Percentiles rank a stretch among this genome's conserved stretches.
Conservation (phyloP, 2,329 filamentous ascomycete species). For the Verticillium isaacii region DNA sequence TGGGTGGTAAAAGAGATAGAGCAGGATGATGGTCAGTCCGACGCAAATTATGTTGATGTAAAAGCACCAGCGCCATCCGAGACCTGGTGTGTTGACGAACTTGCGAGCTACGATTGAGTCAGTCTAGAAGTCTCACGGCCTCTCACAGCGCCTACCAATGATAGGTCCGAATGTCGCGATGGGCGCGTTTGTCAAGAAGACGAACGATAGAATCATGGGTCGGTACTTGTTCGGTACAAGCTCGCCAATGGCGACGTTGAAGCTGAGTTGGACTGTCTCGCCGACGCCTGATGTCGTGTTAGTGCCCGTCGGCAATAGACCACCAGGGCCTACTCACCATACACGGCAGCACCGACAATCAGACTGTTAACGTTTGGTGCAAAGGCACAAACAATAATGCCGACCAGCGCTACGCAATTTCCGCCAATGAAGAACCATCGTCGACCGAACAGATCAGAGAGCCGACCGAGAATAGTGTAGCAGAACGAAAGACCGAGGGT, state of each 20-base stretch:
- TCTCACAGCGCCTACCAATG: constrained; percentile 20
- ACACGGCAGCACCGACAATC: constrained; percentile 28
- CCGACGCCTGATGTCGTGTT: constrained; percentile 11
- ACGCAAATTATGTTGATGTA: constrained; percentile 32
- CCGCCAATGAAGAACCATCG: constrained; percentile 35
- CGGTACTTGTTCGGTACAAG: constrained; percentile 15
- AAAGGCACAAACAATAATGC: constrained; percentile 26
- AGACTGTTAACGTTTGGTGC: constrained; percentile 20
- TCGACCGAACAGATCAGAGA: constrained; percentile 33
- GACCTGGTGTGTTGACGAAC: constrained; percentile 25
- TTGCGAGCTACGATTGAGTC: constrained; percentile 19
- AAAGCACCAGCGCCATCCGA: constrained; percentile 35
- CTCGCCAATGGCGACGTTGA: constrained; percentile 15
- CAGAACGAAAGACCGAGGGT: constrained; percentile 21
- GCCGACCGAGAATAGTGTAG: constrained; percentile 21
- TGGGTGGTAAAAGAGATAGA: constrained; percentile 35
- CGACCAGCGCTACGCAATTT: constrained; percentile 27
- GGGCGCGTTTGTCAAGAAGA: constrained; percentile 27
- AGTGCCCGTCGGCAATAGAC: constrained; percentile 11
- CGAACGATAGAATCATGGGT: constrained; percentile 12
- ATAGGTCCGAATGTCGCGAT: constrained; percentile 28
- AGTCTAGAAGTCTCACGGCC: background rate
- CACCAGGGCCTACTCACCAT: constrained; percentile 26
- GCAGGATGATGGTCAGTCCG: constrained; percentile 25
- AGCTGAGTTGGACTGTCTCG: constrained; percentile 11